Evolutionary conservation across 2,329 filamentous ascomycete genomes (phyloP), one percentile per base, ranked within the genome.

Genomic region (Aureobasidium sp.): DNA sequence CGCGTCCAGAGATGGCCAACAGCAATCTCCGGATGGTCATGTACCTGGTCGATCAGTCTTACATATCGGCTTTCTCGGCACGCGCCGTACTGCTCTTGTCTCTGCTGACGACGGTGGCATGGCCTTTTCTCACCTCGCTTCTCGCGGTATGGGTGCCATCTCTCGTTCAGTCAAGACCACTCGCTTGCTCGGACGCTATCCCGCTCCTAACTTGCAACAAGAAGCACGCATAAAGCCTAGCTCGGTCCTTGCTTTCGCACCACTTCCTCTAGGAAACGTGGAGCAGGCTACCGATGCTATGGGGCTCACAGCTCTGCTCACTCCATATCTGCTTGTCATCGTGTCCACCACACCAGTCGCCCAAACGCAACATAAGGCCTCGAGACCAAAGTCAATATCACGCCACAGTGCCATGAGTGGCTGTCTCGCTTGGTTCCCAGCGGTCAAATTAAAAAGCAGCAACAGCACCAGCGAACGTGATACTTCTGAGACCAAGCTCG

Each of bases 101-200:
- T 99, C 94, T 4, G 94, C 94, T 2, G 92, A 99, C 74, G 90
- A 96, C 69, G 85, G 85, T 53, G 94, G 95, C 22, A 99, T 99
- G 95, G 93, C 94, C 0, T 99, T 99, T 73, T 97, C 94, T 3
- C 95, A 99, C 75, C 82, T 99, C 11, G 95, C 94, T 11, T 96
- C 91, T 11, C 83, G 95, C 68, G 95, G 94, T 1, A 87, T 95
- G 41, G 94, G 94, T 3, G 84, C 91, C 27, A 82, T 99, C 25
- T 91, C 88, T 6, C 84, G 94, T 62, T 87, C 86, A 0, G 89
- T 99, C 51, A 96, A 91, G 76, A 96, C 91, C 0, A 93, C 89
- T 2, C 84, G 95, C 64, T 92, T 99, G 64, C 78, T 99, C 6
- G 94, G 95, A 7, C 85, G 94, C 57, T 99, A 99, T 76, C 93